Evolutionary conservation across 176 grass and related monocot genomes (phyloP).

Genomic region (Leersia perrieri): DNA sequence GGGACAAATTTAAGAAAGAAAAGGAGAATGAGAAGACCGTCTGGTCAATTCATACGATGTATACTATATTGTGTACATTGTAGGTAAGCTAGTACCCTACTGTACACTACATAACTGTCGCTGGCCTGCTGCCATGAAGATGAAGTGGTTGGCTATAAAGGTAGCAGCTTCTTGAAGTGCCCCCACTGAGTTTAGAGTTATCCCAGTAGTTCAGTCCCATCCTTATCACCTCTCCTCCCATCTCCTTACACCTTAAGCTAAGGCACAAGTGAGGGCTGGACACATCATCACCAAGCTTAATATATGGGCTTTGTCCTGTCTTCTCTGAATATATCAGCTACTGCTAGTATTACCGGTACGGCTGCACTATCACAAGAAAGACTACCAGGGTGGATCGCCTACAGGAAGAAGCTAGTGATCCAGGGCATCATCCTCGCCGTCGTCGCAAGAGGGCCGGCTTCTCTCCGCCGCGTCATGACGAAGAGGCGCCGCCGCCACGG

Average conservation of each 20-base stretch:
- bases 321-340: neutral
- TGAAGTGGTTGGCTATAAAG: slow-evolving; percentile 14
- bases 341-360: neutral
- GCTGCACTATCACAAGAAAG: neutral
- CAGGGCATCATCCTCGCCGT: neutral
- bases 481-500: neutral
- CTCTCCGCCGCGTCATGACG: neutral
- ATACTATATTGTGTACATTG: too few relatives aligned
- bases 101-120: neutral
- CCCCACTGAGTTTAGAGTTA: neutral
- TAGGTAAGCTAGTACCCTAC: too few relatives aligned
- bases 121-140: neutral
- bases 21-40: neutral
- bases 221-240: slow-evolving; percentile 6
- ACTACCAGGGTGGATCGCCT: slow-evolving; percentile 33
- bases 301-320: neutral
- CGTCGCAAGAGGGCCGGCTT: neutral
- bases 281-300: neutral
- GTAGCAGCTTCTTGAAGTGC: slow-evolving; percentile 10
- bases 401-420: neutral
- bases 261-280: neutral
- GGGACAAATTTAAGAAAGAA: neutral
- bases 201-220: neutral
- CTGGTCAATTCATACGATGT: neutral
- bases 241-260: neutral